A percentile compares a stretch with the other conserved stretches of the same genome.
phyloP scores from a whole-genome alignment of 2,329 filamentous ascomycete species.

The Thielaviopsis punctulata region DNA sequence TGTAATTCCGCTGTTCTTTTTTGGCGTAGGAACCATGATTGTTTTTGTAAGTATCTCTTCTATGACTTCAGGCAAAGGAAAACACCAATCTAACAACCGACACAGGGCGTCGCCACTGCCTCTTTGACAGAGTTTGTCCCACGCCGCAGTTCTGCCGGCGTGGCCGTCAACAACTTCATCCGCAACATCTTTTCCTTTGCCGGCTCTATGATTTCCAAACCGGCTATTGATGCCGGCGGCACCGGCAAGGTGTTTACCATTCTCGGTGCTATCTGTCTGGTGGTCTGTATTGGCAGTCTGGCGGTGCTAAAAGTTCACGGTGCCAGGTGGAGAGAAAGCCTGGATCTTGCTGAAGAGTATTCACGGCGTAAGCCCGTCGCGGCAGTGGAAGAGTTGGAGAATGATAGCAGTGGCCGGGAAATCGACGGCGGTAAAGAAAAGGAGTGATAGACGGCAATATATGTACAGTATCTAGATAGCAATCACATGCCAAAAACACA shows the following conservation, averaged over 20 bases:
- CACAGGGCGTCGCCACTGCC: constrained; percentile 46
- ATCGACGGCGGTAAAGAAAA: not conserved
- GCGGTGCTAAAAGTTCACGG: constrained; percentile 44
- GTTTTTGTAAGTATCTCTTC: constrained; percentile 39
- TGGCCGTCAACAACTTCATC: constrained; percentile 68
- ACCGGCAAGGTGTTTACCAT: constrained; percentile 61
- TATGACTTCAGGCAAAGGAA: too few relatives aligned
- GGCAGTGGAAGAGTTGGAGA: not conserved
- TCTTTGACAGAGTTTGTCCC: constrained; percentile 80
- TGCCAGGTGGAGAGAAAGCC: constrained; percentile 42
- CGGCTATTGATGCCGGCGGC: constrained; percentile 53
- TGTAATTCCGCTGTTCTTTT: constrained; percentile 51
- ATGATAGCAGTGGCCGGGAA: not conserved
- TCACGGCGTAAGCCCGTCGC: constrained; percentile 1
- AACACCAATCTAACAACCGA: constrained; percentile 11
- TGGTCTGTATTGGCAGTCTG: constrained; percentile 39
- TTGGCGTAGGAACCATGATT: constrained; percentile 63
- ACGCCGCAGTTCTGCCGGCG: constrained; percentile 48
- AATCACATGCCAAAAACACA: too few relatives aligned
- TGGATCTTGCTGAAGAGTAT: constrained; percentile 30
- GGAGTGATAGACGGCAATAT: not conserved
- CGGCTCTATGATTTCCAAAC: constrained; percentile 51
- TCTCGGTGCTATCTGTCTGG: constrained; percentile 33
- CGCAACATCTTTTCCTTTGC: constrained; percentile 63
- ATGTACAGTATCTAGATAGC: too few relatives aligned